Base-by-base conservation (phyloP, 31 red algal genomes). In the Odonthalia washingtoniensis region DNA sequence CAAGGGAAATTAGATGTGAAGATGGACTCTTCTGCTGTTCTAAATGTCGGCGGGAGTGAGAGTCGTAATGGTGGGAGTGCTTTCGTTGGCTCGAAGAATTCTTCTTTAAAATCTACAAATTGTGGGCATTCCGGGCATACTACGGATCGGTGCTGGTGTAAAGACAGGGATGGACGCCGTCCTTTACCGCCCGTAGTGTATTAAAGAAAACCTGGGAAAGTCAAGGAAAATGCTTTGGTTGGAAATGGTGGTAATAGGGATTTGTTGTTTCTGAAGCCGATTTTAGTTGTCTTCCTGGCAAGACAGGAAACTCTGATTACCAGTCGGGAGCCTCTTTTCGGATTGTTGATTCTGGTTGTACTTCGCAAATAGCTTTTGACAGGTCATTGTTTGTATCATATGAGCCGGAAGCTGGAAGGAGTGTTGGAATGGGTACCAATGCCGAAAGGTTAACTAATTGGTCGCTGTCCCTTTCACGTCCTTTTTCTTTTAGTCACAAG, bases 341-440 rank as follows among this genome's bases (percentile, higher is more conserved):
- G 63, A 12, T 73, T 35, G 28, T 84, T 44, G 27, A 84, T 40
- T 84, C 61, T 73, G 81, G 35, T 69, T 72, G 5, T 73, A 84
- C 61, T 5, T 6, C 81, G 6, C 81, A 84, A 39, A 84, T 73
- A 18, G 72, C 81, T 5, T 84, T 43, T n/a, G 63, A 84, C 27
- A n/a, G 81, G 5, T 73, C 65, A 6, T 42, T 69, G 34, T 84
- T 84, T 73, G 26, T n/a, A 5, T 43, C 63, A 4, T 84, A 84
- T 45, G 36, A 73, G 40, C 66, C 5, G 24, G 5, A 72, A 17
- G 6, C 31, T 12, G 5, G 37, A 5, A 12, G 5, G 4, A 21
- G 26, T 26, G 81, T 84, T 5, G 40, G 40, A 24, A 32, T 72
- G 63, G 63, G 81, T 12, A 66, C 53, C 27, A 72, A 73, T 35